These are phyloP conservation scores for Dothistroma septosporum DNA, from an alignment of 2,329 filamentous ascomycete genomes.

Conservation along the genomic window DNA sequence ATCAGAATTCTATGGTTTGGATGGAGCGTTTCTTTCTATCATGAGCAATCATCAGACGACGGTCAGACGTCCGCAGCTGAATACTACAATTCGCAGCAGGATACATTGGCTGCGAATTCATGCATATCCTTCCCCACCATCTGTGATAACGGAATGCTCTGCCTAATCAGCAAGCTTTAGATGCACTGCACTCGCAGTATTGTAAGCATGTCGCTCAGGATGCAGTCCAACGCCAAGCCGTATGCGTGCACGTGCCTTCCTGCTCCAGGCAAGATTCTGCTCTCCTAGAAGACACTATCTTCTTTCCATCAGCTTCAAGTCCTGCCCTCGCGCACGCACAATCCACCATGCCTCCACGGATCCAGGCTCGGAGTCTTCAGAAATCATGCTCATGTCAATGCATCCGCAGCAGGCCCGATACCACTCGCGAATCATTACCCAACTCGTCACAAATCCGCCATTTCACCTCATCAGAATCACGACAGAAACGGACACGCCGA, in stretches of 20 bases:
- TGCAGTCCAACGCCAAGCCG: background rate
- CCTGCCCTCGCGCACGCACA: background rate
- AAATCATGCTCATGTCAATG: conserved; percentile 25
- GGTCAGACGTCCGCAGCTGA: too few relatives aligned
- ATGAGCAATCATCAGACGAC: too few relatives aligned
- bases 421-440: background rate
- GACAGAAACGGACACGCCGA: conserved; percentile 17
- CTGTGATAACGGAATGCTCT: background rate
- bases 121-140: background rate
- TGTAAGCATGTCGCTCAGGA: background rate
- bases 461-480: conserved; percentile 1
- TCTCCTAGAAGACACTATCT: background rate
- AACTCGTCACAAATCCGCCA: background rate
- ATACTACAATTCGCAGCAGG: too few relatives aligned
- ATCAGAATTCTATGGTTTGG: too few relatives aligned
- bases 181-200: background rate
- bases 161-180: background rate
- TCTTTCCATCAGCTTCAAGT: conserved; percentile 1
- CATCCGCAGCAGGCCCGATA: conserved; percentile 25
- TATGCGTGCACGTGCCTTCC: background rate
- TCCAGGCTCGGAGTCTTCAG: conserved; percentile 23
- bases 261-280: background rate
- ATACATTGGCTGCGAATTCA: background rate
- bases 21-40: too few relatives aligned
- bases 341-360: conserved; percentile 30